A percentile compares a stretch with the other conserved stretches of the same genome.
These are phyloP conservation scores for Vanilla planifolia DNA, from an alignment of 106 monocot species.

Conservation along the genomic window DNA sequence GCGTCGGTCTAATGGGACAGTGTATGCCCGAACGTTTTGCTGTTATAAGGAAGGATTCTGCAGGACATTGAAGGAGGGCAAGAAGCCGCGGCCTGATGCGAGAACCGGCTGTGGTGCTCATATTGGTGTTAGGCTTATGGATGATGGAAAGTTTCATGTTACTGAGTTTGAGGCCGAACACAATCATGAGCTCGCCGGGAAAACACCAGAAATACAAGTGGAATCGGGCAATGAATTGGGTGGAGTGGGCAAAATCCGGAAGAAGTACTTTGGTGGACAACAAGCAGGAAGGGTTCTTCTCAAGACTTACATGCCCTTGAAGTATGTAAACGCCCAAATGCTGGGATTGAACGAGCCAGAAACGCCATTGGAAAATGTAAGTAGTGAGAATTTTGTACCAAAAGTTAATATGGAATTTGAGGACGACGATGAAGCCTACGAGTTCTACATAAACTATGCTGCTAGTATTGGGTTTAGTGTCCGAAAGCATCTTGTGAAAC, in stretches of 20 bases:
- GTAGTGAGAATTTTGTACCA: constrained; percentile 22
- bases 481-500: constrained; percentile 26
- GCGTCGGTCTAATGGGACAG: constrained; percentile 12
- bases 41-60: constrained; percentile 17
- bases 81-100: constrained; percentile 9
- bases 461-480: constrained; percentile 31
- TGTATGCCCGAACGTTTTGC: constrained; percentile 2
- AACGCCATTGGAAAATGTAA: constrained; percentile 12
- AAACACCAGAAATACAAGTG: background rate
- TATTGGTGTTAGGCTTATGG: constrained; percentile 7
- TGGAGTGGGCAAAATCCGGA: background rate
- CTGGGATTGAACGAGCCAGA: constrained; percentile 1
- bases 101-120: constrained; percentile 17
- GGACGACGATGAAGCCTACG: constrained; percentile 38
- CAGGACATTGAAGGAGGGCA: constrained; percentile 14
- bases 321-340: background rate
- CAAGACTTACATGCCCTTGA: background rate
- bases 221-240: background rate
- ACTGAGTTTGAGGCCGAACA: constrained; percentile 13
- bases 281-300: background rate
- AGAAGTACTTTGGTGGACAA: background rate
- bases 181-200: constrained; percentile 8
- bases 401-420: constrained; percentile 50
- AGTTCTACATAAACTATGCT: constrained; percentile 38
- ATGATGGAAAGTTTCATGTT: constrained; percentile 8